phyloP scores from a whole-genome alignment of 139 green algal genomes.

The Closterium sp. region DNA sequence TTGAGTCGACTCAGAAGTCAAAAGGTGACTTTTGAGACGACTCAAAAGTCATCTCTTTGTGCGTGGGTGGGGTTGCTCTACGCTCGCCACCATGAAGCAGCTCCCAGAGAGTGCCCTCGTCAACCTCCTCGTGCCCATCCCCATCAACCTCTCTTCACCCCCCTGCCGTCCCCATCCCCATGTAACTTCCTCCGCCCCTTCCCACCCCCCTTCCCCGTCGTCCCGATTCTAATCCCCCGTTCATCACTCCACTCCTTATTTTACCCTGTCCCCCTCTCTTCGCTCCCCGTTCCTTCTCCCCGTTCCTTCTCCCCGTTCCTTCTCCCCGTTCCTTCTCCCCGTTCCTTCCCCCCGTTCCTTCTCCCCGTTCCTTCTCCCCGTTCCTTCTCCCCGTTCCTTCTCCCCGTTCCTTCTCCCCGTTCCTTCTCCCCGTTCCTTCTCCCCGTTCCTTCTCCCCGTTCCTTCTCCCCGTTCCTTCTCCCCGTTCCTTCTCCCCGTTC shows the following conservation, averaged over 20 bases:
- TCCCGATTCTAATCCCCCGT: not conserved
- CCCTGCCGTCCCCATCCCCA: too few species aligned
- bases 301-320: not conserved
- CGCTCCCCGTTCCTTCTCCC: not conserved
- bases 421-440: not conserved
- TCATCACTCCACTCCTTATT: too few species aligned
- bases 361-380: too few species aligned
- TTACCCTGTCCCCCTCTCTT: not conserved
- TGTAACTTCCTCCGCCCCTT: too few species aligned
- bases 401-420: not conserved
- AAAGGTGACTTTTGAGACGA: too few species aligned
- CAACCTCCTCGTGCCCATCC: conserved; percentile 93
- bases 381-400: too few species aligned
- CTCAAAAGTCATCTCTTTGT: too few species aligned
- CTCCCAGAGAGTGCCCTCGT: conserved; percentile 96
- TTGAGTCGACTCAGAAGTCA: too few species aligned
- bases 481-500: not conserved
- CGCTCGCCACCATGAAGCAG: conserved; percentile 86
- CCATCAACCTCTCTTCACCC: too few species aligned
- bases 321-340: not conserved
- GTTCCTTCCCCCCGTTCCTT: not conserved
- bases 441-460: not conserved
- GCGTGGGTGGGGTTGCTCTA: conserved; percentile 79
- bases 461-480: not conserved
- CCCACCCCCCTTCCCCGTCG: not conserved